Evolutionary conservation across 2,329 filamentous ascomycete genomes (phyloP).

Genomic region (Penicillium decumbens): DNA sequence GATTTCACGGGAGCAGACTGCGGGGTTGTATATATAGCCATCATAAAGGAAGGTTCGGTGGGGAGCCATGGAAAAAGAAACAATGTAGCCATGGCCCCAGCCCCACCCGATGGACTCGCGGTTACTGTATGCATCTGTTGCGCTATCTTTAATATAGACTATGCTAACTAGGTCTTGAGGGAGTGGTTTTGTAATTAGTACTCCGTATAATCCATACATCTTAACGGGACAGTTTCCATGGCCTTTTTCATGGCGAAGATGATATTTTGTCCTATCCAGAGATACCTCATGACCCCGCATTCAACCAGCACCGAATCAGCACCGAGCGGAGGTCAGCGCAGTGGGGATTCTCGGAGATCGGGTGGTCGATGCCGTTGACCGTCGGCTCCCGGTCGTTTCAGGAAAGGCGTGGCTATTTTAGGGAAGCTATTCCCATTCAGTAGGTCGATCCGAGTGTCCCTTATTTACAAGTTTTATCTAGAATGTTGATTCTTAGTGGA

Average conservation of each 20-base stretch:
- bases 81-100: slow-evolving; percentile 2
- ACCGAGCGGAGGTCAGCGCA: slow-evolving; percentile 2
- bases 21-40: slow-evolving; percentile 1
- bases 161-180: too few species aligned
- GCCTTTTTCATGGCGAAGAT: too few species aligned
- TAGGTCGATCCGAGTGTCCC: slow-evolving; percentile 6
- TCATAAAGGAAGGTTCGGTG: not conserved
- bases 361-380: not conserved
- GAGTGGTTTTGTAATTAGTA: too few species aligned
- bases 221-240: too few species aligned
- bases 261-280: too few species aligned
- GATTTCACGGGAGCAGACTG: not conserved
- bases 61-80: not conserved
- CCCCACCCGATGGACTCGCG: slow-evolving; percentile 1
- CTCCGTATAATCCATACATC: too few species aligned
- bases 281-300: not conserved
- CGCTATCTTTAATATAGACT: too few species aligned
- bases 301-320: slow-evolving; percentile 3
- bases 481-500: too few species aligned
- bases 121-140: not conserved
- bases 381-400: not conserved
- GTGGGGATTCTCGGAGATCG: not conserved
- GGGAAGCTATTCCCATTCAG: slow-evolving; percentile 6
- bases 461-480: too few species aligned
- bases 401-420: not conserved